Conservation (phyloP, 805 yeast genomes). For the Cyberlindnera mrakii region DNA sequence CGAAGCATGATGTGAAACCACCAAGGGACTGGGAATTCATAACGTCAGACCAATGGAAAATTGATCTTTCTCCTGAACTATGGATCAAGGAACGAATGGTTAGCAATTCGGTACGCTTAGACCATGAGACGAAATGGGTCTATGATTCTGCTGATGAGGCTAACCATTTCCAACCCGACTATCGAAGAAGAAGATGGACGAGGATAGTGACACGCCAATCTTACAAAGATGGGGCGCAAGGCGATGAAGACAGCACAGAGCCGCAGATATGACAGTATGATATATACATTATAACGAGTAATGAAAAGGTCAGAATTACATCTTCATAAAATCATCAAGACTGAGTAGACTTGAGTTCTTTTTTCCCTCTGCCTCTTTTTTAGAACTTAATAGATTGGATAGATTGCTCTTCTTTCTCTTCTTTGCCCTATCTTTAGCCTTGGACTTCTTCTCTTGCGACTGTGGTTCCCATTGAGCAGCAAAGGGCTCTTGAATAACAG, state of each 20-base stretch:
- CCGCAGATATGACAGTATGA: too few relatives aligned
- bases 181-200: constrained; percentile 66
- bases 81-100: constrained; percentile 59
- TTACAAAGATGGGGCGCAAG: constrained; percentile 5
- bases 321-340: constrained; percentile 44
- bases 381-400: constrained; percentile 34
- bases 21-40: constrained; percentile 57
- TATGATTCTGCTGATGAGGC: constrained; percentile 43
- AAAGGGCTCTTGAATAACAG: constrained; percentile 7
- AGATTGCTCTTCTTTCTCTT: constrained; percentile 42
- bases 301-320: not conserved
- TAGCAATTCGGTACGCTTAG: constrained; percentile 46
- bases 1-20: constrained; percentile 34
- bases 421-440: constrained; percentile 36
- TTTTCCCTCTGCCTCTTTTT: constrained; percentile 31
- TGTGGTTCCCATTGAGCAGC: constrained; percentile 23
- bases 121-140: constrained; percentile 80
- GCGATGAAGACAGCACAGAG: not conserved
- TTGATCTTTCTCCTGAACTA: constrained; percentile 54
- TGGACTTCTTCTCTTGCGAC: constrained; percentile 10
- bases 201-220: constrained; percentile 30
- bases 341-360: constrained; percentile 32
- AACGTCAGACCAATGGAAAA: constrained; percentile 44
- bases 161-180: constrained; percentile 28
- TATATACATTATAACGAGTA: not conserved